These are phyloP conservation scores for Pleurotus citrinopileatus DNA, from an alignment of 768 basidiomycete species.

Conservation along the genomic window DNA sequence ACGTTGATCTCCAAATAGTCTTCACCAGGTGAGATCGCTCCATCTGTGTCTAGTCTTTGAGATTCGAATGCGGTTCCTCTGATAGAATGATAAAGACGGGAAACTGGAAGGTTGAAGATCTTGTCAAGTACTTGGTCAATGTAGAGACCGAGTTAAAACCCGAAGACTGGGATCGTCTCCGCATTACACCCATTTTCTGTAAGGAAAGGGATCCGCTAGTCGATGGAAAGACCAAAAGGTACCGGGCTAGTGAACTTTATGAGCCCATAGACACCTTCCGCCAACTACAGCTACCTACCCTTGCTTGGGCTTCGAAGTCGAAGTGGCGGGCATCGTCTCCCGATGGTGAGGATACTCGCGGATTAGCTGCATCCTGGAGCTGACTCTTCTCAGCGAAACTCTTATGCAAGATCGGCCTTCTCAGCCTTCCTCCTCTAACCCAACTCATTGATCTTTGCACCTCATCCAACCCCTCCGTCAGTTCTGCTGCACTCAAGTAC, in stretches of 20 bases:
- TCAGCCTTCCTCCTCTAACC: conserved; percentile 64
- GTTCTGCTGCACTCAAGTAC: conserved; percentile 73
- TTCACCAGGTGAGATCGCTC: conserved; percentile 63
- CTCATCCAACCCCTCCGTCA: conserved; percentile 43
- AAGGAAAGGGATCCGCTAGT: conserved; percentile 38
- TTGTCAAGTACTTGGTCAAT: conserved; percentile 84
- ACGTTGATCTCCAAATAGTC: conserved; percentile 91
- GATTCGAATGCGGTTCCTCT: background rate
- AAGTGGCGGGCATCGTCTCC: conserved; percentile 85
- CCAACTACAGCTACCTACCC: conserved; percentile 70
- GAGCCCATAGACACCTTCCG: conserved; percentile 78
- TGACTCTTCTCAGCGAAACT: conserved; percentile 63
- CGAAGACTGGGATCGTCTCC: conserved; percentile 47
- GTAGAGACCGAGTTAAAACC: conserved; percentile 55
- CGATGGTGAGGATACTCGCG: conserved; percentile 59
- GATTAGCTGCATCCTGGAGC: conserved; percentile 1
- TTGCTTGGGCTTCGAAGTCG: conserved; percentile 79
- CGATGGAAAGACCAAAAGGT: conserved; percentile 40
- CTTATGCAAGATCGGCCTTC: conserved; percentile 68
- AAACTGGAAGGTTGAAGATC: conserved; percentile 83
- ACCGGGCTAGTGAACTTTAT: conserved; percentile 73
- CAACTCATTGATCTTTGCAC: conserved; percentile 70
- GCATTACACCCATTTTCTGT: conserved; percentile 77
- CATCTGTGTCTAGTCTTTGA: background rate
- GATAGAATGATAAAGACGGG: conserved; percentile 84